Evolutionary conservation across 108 stramenopile species (phyloP), one percentile per base, ranked within the genome.

Genomic region (Aureococcus anophagefferens): DNA sequence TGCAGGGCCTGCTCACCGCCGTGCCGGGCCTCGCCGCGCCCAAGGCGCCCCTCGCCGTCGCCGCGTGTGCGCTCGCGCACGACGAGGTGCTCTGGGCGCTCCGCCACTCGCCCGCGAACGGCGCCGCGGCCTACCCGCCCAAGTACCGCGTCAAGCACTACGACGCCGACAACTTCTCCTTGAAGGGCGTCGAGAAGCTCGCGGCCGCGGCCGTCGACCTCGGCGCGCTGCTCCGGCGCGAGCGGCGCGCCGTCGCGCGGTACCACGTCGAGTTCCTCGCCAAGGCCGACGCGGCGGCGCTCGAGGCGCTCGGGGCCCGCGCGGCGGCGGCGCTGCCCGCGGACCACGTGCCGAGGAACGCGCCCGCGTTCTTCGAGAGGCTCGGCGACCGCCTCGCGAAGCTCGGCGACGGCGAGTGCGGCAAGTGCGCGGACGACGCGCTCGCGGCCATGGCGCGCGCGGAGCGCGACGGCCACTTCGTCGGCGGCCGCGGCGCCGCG

Each of bases 241-340:
- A 79, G 30, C 30, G 76, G 32, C 63, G 62, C 30, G 63, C 73
- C 32, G 77, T 79, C 63, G 68, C 74, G 74, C 45, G 68, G 30
- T 79, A 79, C 77, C 77, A 79, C 77, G 44, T 75, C 35, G 79
- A 77, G 73, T 79, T 74, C 74, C 69, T 77, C 21, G 69, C 69
- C 33, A 76, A 76, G 35, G 77, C 77, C 0, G 76, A 78, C 68
- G 62, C 40, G 33, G 68, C 72, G 14, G 46, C 69, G 14, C 74
- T 77, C 0, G 21, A 67, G 3, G 59, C 69, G 44, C 13, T 44
- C 40, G 40, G 9, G 5, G 40, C 9, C 9, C 5, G 13, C 9
- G 40, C 40, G 5, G 5, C 40, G 40, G 5, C 40, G 40, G 13
- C 40, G 40, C 9, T 13, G 40, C 40, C 40, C 9, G 40, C 40